Base-by-base conservation (phyloP, 2,329 filamentous ascomycete genomes). In the Graphilbum ipis-grandicollis region DNA sequence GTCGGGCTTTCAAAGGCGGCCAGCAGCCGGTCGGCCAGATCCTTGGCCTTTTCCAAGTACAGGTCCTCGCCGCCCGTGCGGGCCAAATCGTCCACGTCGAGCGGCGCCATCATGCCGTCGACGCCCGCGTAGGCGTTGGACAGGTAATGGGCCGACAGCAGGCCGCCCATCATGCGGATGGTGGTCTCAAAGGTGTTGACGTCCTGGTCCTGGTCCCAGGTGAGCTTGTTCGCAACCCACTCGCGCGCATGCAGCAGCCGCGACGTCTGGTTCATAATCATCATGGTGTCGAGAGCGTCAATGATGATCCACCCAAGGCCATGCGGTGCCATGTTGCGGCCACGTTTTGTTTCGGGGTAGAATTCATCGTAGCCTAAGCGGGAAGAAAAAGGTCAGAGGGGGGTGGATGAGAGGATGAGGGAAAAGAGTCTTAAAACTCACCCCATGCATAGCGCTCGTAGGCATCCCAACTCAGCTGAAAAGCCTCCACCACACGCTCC, bases 261-360 rank as follows among this genome's bases (percentile, higher is more conserved):
- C 23, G 75, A 79, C 13, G 88, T 96, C 45, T 93, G 66, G 55
- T 96, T 96, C 90, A 98, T 98, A 42, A 98, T 65, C 62, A 98
- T 98, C 67, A 96, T 71, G 1, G 90, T 98, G 56, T 98, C 90
- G 44, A 98, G 63, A 12, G 88, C 76, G 59, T 98, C 90, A 39
- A 98, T 79, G 43, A 98, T 94, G 50, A 96, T 96, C 90, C 92
- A 98, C 22, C 90, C 90, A 57, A 98, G 68, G 19, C 88, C 90
- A 43, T 83, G 75, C 4, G 79, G 68, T 7, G 84, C 76, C 88
- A 98, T 96, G 48, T 90, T 75, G 36, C 65, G 66, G 35, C 84
- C 82, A 15, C 61, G 73, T 53, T 90, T 90, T 6, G 80, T 75
- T 21, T 88, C 59, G 2, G 90, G 90, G 48, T 83, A 75, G 53